Evolutionary conservation across 2,329 filamentous ascomycete species (phyloP), one percentile per base, ranked within the genome.

Genomic region (Mycocentrospora acerina): DNA sequence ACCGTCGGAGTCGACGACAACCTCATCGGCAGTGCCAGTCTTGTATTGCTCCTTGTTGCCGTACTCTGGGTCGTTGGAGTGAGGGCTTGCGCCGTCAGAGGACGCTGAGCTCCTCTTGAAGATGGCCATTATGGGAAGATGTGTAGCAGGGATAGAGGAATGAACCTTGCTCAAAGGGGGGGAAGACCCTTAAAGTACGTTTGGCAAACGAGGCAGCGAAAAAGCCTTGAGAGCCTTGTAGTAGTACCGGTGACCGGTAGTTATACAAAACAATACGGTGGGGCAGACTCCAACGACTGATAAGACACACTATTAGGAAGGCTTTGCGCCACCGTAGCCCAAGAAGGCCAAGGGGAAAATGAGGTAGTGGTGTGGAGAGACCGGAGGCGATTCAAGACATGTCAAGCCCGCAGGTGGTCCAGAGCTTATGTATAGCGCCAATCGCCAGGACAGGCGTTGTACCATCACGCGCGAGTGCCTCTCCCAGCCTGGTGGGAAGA

Each of bases 101-200:
- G 56, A 61, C 36, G 32, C 31, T 7, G 60, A 58, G 36, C 37
- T 53, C 40, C 59, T 50, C 40, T 60, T 61, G 44, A 53, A 57
- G 29, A 58, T 52, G 5, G 56, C 58, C 60, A 62, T 62, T 12
- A 29, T 50, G 32, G 11, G 14, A 27, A 32, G 24, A 26, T 32
- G 22, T 12, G 13, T 11, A 5, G 25, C 19, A 6, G 9, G 9
- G 19, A 22, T 22, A 22, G 26, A 13, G 26, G 26, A 28, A 9
- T n/a, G n/a, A n/a, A n/a, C n/a, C 19, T 15, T 28, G 26, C 26
- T 28, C 26, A 12, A 28, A 11, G 11, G 12, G 39, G 39, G 39
- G 32, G 22, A 35, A 42, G 16, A 29, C 33, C 34, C 48, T 37
- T 39, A 54, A n/a, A 48, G 34, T 47, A 46, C 26, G 33, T 38